A percentile compares a stretch with the other conserved stretches of the same genome.
Evolutionary conservation across 2,329 filamentous ascomycete species (phyloP).

Genomic region (Daldinia eschscholtzii): DNA sequence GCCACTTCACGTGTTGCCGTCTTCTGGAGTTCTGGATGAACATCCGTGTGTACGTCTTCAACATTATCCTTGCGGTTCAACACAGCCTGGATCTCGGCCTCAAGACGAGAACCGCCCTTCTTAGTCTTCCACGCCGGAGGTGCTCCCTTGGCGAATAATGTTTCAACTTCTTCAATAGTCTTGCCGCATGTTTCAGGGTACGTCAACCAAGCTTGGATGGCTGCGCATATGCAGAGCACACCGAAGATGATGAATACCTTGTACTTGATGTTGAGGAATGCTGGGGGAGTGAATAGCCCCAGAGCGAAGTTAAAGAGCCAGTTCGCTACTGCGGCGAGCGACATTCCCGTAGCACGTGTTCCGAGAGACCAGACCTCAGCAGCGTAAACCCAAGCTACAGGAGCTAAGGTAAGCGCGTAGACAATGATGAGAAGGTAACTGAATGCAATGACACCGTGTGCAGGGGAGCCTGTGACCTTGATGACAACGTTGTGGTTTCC

Average conservation of each 20-base stretch:
- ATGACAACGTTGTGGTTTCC: conserved; percentile 68
- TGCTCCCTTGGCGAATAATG: conserved; percentile 53
- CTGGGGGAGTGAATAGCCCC: conserved; percentile 69
- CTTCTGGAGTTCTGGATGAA: conserved; percentile 40
- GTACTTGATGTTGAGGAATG: conserved; percentile 69
- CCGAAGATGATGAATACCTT: conserved; percentile 61
- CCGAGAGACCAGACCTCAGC: conserved; percentile 74
- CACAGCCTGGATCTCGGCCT: conserved; percentile 50
- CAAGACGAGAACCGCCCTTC: conserved; percentile 49
- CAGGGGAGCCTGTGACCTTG: conserved; percentile 63
- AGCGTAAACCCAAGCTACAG: conserved; percentile 74
- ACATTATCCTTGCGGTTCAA: conserved; percentile 45
- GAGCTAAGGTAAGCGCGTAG: conserved; percentile 73
- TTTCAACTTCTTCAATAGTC: conserved; percentile 57
- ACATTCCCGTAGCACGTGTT: conserved; percentile 71
- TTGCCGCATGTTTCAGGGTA: conserved; percentile 57
- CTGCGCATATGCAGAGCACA: conserved; percentile 53
- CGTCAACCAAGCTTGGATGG: conserved; percentile 54
- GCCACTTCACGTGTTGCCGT: conserved; percentile 23
- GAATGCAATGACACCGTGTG: conserved; percentile 74
- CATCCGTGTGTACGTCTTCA: conserved; percentile 41
- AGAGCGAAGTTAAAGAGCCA: conserved; percentile 71
- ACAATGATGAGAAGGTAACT: conserved; percentile 73
- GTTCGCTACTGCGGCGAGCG: conserved; percentile 67
- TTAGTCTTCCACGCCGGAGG: conserved; percentile 57